phyloP scores from a whole-genome alignment of 331 rosid species.

The Acacia pycnantha region DNA sequence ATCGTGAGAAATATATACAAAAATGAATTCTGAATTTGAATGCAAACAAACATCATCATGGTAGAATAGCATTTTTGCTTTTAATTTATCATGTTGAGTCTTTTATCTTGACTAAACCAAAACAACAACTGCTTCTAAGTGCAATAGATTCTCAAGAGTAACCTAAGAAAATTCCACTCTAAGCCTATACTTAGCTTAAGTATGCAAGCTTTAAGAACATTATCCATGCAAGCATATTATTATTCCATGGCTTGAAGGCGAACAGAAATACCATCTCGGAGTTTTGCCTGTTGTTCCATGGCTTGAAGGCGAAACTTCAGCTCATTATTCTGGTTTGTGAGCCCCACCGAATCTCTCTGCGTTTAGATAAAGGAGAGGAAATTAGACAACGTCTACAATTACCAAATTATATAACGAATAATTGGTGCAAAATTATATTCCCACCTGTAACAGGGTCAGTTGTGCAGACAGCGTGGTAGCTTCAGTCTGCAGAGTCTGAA shows the following conservation, averaged over 20 bases:
- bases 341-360: constrained; percentile 90
- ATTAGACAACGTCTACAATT: constrained; percentile 5
- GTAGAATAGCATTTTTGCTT: background rate
- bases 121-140: background rate
- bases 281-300: constrained; percentile 97
- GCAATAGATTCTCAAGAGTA: background rate
- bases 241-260: constrained; percentile 97
- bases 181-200: background rate
- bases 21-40: background rate
- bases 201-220: background rate
- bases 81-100: background rate
- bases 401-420: background rate
- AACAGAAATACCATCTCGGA: constrained; percentile 75
- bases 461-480: constrained; percentile 91
- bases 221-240: constrained; percentile 34
- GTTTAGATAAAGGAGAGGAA: constrained; percentile 13
- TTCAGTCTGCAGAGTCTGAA: constrained; percentile 91
- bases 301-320: constrained; percentile 98
- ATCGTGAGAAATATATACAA: background rate
- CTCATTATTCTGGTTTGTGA: constrained; percentile 83
- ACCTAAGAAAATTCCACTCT: background rate
- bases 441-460: constrained; percentile 85
- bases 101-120: background rate
- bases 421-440: constrained; percentile 10
- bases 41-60: background rate